Conservation (phyloP, 176 grass and related monocot species). For the Carex scoparia region DNA sequence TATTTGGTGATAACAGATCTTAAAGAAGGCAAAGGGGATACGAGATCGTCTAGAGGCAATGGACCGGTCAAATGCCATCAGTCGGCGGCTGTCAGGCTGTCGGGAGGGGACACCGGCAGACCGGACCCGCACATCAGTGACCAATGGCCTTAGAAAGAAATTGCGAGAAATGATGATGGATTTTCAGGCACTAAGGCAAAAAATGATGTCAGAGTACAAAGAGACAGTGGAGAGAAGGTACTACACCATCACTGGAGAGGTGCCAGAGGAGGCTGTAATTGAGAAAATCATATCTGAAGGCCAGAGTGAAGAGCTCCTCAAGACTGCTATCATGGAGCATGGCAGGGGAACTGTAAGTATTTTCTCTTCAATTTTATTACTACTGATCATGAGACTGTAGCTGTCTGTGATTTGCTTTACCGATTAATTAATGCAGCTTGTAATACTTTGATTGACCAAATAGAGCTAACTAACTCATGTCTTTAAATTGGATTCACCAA, state of each 20-base stretch:
- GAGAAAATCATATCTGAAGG: slow-evolving; percentile 82
- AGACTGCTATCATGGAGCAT: slow-evolving; percentile 63
- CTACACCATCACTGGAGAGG: slow-evolving; percentile 82
- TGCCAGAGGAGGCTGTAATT: slow-evolving; percentile 82
- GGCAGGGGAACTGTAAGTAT: slow-evolving; percentile 46
- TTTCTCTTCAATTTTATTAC: neutral
- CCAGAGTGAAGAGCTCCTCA: slow-evolving; percentile 76
- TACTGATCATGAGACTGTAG: neutral
- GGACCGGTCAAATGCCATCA: slow-evolving; percentile 64
- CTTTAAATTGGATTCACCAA: neutral
- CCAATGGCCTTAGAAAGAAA: slow-evolving; percentile 76
- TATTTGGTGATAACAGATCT: neutral
- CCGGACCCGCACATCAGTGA: slow-evolving; percentile 78
- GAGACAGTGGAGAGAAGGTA: slow-evolving; percentile 86
- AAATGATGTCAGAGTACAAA: slow-evolving; percentile 87
- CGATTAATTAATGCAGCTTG: neutral
- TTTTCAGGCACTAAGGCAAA: slow-evolving; percentile 88
- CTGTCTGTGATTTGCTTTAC: neutral
- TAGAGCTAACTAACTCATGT: neutral
- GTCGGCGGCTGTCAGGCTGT: slow-evolving; percentile 61
- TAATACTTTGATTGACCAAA: neutral
- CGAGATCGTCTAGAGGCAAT: slow-evolving; percentile 63
- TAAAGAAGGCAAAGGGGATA: slow-evolving; percentile 52
- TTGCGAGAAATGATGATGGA: slow-evolving; percentile 95
- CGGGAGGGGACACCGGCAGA: slow-evolving; percentile 80